Evolutionary conservation across 164 flowering plant genomes (phyloP), one percentile per base, ranked within the genome.

Genomic region (Umbellularia californica): DNA sequence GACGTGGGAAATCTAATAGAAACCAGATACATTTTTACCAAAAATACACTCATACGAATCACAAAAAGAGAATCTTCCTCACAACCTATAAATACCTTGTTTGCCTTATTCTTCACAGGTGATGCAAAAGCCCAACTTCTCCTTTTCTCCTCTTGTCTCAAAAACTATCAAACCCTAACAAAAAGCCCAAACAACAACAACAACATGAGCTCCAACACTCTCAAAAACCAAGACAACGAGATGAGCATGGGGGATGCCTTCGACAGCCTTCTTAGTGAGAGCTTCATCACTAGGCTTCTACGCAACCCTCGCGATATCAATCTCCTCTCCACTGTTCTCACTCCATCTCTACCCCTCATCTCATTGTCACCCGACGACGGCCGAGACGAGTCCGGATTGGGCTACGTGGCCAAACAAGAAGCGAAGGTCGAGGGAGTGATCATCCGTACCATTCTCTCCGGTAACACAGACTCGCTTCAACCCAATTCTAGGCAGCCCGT

Each of bases 401-500:
- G 85, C 76, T 83, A 69, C 64, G 86, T 93, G 58, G 81, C 91
- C 9, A 88, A 80, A 75, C 97, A 95, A 74, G 99, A 93, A 77
- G 79, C 93, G 9, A 88, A 80, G 88, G 89, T 95, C 58, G 99
- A 95, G 69, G 88, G 83, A 67, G 89, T 90, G 27, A 80, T 95
- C 35, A 80, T 93, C 65, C 78, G 85, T 10, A 51, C 85, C 4
- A 91, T 95, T 62, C 80, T 82, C 28, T 69, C 75, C 58, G 94
- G 93, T 0, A 84, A 89, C 11, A 82, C 81, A 23, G 92, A 89
- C 3, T 77, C 87, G 30, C 85, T 95, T 5, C 90, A 88, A 65
- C 94, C 98, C 73, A 95, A 95, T 77, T 92, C 98, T 1, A 97
- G 99, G 10, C 95, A 95, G 77, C 94, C 98, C 2, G 92, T 95